These are phyloP conservation scores for Bacidia rubella DNA, from an alignment of 495 filamentous ascomycete genomes.

Conservation along the genomic window DNA sequence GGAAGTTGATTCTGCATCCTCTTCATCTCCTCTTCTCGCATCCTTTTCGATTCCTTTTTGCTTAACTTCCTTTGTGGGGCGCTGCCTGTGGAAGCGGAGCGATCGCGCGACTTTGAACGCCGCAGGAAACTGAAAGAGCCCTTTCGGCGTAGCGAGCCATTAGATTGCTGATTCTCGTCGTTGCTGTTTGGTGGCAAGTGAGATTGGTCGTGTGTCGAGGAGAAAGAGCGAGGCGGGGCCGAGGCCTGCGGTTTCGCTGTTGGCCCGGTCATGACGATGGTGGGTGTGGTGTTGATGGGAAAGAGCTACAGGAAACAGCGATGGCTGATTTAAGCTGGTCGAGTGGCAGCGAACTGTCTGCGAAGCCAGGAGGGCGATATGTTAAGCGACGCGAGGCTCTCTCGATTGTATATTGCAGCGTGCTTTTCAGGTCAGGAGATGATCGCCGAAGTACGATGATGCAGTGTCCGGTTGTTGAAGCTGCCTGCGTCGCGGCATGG, in stretches of 20 bases:
- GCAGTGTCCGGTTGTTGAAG: too few species aligned
- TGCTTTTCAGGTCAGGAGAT: too few species aligned
- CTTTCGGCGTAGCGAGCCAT: constrained; percentile 23
- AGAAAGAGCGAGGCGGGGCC: background rate
- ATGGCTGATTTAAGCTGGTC: background rate
- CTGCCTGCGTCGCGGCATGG: too few species aligned
- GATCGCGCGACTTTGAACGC: constrained; percentile 67
- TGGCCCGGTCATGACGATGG: background rate
- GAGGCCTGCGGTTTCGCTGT: background rate
- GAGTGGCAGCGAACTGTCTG: too few species aligned
- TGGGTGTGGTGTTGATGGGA: background rate
- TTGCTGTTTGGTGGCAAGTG: background rate
- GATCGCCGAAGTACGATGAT: too few species aligned
- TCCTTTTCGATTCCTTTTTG: constrained; percentile 50
- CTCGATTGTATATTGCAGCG: too few species aligned
- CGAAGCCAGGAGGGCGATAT: too few species aligned
- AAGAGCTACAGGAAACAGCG: background rate
- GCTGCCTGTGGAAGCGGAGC: constrained; percentile 25
- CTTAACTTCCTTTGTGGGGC: constrained; percentile 46
- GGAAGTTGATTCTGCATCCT: constrained; percentile 46
- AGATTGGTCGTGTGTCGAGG: background rate
- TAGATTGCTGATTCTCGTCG: background rate
- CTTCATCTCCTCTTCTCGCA: constrained; percentile 49
- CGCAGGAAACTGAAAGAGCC: constrained; percentile 54
- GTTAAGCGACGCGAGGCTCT: too few species aligned